A percentile compares a stretch with the other conserved stretches of the same genome.
These are phyloP conservation scores for Akanthomyces lecanii DNA, from an alignment of 2,329 filamentous ascomycete species.

Conservation along the genomic window DNA sequence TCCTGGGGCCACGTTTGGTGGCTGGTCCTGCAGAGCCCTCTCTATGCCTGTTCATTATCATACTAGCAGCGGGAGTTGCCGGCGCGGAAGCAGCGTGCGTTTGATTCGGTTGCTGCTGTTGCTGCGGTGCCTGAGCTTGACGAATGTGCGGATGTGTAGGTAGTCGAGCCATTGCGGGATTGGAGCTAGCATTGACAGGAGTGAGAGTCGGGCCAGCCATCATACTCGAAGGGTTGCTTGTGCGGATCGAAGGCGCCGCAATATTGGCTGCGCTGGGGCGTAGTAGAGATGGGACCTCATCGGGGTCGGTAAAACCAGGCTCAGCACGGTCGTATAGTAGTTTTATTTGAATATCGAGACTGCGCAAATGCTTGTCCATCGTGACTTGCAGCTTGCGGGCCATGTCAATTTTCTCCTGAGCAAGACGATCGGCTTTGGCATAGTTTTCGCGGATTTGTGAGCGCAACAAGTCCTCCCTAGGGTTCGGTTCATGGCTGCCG, in stretches of 20 bases:
- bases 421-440: constrained; percentile 63
- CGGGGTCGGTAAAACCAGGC: constrained; percentile 57
- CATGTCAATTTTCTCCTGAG: constrained; percentile 70
- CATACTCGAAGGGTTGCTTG: constrained; percentile 41
- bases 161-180: constrained; percentile 39
- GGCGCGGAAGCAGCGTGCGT: constrained; percentile 52
- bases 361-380: constrained; percentile 59
- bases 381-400: constrained; percentile 58
- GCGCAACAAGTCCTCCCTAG: constrained; percentile 67
- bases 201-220: constrained; percentile 20
- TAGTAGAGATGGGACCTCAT: constrained; percentile 60
- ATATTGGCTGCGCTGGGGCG: constrained; percentile 54
- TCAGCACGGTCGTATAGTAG: constrained; percentile 57
- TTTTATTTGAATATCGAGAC: constrained; percentile 61
- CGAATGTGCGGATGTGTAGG: constrained; percentile 45
- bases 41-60: constrained; percentile 54
- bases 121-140: constrained; percentile 45
- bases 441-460: constrained; percentile 65
- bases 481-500: constrained; percentile 67
- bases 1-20: constrained; percentile 50
- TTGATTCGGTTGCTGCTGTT: constrained; percentile 27
- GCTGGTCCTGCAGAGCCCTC: constrained; percentile 58
- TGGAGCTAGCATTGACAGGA: constrained; percentile 31
- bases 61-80: constrained; percentile 56
- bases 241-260: constrained; percentile 35